Evolutionary conservation across 352 stramenopile species (phyloP).

Genomic region (Globisporangium takayamanum): DNA sequence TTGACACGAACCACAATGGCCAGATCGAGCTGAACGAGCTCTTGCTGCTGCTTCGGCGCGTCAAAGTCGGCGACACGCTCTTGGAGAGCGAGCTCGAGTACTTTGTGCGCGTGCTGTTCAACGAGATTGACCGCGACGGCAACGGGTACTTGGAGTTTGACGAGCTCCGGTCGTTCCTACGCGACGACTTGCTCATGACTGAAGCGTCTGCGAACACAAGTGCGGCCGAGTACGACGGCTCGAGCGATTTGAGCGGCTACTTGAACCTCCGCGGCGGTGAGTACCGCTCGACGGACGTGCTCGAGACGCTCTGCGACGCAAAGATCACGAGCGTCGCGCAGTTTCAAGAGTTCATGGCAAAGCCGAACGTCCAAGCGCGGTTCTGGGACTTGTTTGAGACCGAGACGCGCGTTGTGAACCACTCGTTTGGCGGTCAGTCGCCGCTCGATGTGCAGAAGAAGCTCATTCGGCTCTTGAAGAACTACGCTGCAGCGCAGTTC

Average conservation of each 20-base stretch:
- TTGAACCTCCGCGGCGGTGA: slow-evolving; percentile 64
- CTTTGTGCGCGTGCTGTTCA: slow-evolving; percentile 61
- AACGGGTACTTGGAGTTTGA: slow-evolving; percentile 93
- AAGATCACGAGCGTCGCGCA: slow-evolving; percentile 41
- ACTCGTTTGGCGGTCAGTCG: slow-evolving; percentile 30
- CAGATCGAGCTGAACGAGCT: slow-evolving; percentile 61
- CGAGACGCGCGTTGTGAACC: slow-evolving; percentile 42
- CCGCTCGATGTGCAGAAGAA: slow-evolving; percentile 69
- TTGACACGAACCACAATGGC: slow-evolving; percentile 61
- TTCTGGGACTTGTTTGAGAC: slow-evolving; percentile 65
- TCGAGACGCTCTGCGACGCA: slow-evolving; percentile 51
- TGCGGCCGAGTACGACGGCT: slow-evolving; percentile 28
- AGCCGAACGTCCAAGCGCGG: slow-evolving; percentile 31
- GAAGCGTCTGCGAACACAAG: slow-evolving; percentile 3
- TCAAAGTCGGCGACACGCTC: slow-evolving; percentile 59
- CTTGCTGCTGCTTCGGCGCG: slow-evolving; percentile 47
- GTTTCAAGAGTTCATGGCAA: slow-evolving; percentile 42
- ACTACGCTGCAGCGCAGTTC: slow-evolving; percentile 57
- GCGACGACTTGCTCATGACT: slow-evolving; percentile 33
- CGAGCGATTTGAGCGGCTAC: slow-evolving; percentile 41
- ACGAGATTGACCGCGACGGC: slow-evolving; percentile 91
- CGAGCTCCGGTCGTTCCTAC: slow-evolving; percentile 85
- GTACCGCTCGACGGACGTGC: slow-evolving; percentile 53
- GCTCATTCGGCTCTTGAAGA: slow-evolving; percentile 59
- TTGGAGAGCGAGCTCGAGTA: slow-evolving; percentile 59